Base-by-base conservation (phyloP, 2,329 filamentous ascomycete species). In the Aspergillus sojae region DNA sequence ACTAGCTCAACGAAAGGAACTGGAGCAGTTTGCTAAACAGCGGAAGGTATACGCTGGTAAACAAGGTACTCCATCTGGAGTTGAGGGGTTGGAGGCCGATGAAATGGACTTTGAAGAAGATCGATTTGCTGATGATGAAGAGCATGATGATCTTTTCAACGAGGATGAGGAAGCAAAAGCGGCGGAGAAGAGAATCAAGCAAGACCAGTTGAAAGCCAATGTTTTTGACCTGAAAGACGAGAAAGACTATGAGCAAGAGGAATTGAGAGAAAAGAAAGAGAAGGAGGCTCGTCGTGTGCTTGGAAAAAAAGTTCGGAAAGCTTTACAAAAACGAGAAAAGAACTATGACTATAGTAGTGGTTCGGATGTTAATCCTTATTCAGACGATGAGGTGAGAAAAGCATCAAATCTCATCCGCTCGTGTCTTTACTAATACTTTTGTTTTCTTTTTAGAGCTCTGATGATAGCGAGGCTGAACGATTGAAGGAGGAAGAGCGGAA, bases 91-190 rank as follows among this genome's bases (percentile, higher is more conserved):
- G 39, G 88, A 90, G 72, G 85, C 82, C 4, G 86, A 89, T 63
- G 87, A 89, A 68, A 85, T 91, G 70, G 88, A 91, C 72, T 90
- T 88, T 69, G 87, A 90, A 67, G 86, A 89, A 68, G 88, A 90
- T 70, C 83, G 88, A 71, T 97, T 97, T 73, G 92, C 94, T 69
- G 92, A 96, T 71, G 93, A 96, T 71, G 93, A 96, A 72, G 93
- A 96, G 74, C 88, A 91, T 26, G 85, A 88, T 61, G 76, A 90
- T 48, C 86, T 93, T 58, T 92, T 95, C 69, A 91, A 95, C 58
- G 88, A 93, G 57, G 93, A 96, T 64, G 94, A 97, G 68, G 91
- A 94, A 57, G 80, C 85, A 16, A 93, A 92, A 71, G 87, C 91
- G 21, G 84, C 90, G 0, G 89, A 90, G 66, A 88, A 89, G 16